Conservation (phyloP, 2,329 filamentous ascomycete genomes). For the Pseudocercospora fijiensis region DNA sequence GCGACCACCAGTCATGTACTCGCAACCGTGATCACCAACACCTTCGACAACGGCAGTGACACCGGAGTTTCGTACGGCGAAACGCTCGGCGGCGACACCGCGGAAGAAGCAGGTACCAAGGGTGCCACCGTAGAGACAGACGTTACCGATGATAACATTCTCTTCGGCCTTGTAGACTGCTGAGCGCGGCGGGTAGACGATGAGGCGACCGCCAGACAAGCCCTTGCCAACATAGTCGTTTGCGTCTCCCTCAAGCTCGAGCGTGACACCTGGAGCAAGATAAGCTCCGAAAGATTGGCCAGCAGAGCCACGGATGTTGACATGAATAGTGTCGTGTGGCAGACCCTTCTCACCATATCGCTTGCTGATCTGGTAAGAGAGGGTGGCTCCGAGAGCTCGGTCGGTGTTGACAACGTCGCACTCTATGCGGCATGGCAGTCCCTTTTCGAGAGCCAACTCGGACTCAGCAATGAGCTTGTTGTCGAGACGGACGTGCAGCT, state of each 20-base stretch:
- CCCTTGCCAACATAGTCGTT: constrained; percentile 98
- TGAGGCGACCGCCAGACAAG: constrained; percentile 85
- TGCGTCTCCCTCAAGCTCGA: constrained; percentile 91
- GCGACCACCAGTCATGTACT: constrained; percentile 98
- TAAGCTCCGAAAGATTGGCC: constrained; percentile 96
- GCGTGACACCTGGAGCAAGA: constrained; percentile 86
- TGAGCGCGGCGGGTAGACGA: constrained; percentile 86
- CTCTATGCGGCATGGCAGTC: constrained; percentile 87
- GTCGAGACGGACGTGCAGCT: constrained; percentile 86
- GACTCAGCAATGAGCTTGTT: constrained; percentile 97
- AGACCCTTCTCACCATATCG: constrained; percentile 85
- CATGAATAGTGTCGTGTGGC: constrained; percentile 89
- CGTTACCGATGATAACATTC: constrained; percentile 90
- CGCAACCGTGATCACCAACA: constrained; percentile 92
- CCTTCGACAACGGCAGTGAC: constrained; percentile 95
- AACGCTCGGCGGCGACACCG: constrained; percentile 91
- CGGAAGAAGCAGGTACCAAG: constrained; percentile 93
- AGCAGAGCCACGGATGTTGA: constrained; percentile 93
- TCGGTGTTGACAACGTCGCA: constrained; percentile 97
- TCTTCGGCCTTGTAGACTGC: constrained; percentile 95
- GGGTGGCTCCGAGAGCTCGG: constrained; percentile 85
- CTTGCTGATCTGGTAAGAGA: constrained; percentile 95
- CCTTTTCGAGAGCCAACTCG: constrained; percentile 91
- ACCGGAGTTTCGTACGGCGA: constrained; percentile 94
- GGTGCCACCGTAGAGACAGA: constrained; percentile 92